Percentiles rank a stretch among this genome's conserved stretches.
phyloP scores from a whole-genome alignment of 2,329 filamentous ascomycete species.

The Cytospora chrysosperma region DNA sequence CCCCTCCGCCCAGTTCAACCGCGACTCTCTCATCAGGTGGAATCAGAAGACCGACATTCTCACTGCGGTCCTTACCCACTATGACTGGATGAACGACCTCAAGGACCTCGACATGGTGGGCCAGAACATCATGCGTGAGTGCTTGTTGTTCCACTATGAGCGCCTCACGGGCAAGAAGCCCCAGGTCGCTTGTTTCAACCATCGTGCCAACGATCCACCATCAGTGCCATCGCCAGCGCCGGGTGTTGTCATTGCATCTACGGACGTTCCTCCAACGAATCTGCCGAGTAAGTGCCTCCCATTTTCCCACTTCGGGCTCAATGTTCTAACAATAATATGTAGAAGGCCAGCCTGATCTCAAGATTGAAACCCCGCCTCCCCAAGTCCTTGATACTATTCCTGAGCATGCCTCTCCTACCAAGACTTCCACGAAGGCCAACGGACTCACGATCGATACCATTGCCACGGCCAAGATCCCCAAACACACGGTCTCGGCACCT shows the following conservation, averaged over 20 bases:
- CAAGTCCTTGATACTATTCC: conserved; percentile 17
- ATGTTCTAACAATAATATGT: background rate
- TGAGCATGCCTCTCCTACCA: conserved; percentile 9
- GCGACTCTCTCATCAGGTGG: conserved; percentile 14
- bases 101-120: conserved; percentile 15
- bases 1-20: conserved; percentile 11
- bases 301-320: background rate
- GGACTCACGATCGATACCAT: background rate
- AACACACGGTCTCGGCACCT: conserved; percentile 13
- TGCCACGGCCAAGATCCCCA: background rate
- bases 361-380: background rate
- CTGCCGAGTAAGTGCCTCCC: background rate
- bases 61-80: conserved; percentile 11
- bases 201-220: background rate
- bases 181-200: conserved; percentile 6
- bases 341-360: background rate
- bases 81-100: conserved; percentile 11
- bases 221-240: background rate
- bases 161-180: conserved; percentile 12
- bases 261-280: background rate
- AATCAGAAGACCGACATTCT: conserved; percentile 15
- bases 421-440: background rate
- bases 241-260: background rate
- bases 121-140: conserved; percentile 19
- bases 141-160: conserved; percentile 10